Conservation (phyloP, 352 stramenopile genomes). For the Phytophthora nicotianae region DNA sequence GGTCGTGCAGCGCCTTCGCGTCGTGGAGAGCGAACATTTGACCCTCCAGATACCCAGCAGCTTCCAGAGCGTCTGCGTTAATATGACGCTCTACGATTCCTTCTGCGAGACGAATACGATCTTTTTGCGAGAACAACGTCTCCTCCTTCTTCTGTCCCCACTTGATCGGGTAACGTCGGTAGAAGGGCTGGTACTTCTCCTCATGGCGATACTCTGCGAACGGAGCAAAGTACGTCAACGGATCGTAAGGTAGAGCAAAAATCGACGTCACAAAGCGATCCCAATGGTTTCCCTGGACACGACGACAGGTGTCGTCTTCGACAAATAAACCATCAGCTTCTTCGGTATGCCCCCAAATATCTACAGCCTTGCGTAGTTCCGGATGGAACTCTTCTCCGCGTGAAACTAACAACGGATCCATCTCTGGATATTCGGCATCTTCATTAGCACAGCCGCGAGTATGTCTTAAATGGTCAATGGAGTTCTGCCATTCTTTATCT, state of each 20-base stretch:
- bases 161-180: slow-evolving; percentile 77
- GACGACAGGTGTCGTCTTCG: slow-evolving; percentile 49
- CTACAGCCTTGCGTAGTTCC: slow-evolving; percentile 52
- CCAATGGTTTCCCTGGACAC: slow-evolving; percentile 24
- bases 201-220: slow-evolving; percentile 83
- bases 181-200: slow-evolving; percentile 77
- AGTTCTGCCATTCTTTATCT: slow-evolving; percentile 49
- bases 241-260: slow-evolving; percentile 71
- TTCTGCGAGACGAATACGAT: slow-evolving; percentile 74
- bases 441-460: slow-evolving; percentile 47
- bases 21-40: slow-evolving; percentile 92
- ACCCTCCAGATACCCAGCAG: slow-evolving; percentile 53
- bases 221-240: slow-evolving; percentile 80
- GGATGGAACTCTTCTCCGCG: slow-evolving; percentile 70
- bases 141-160: slow-evolving; percentile 74
- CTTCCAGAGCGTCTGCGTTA: slow-evolving; percentile 71
- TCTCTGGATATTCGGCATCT: slow-evolving; percentile 56
- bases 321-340: slow-evolving; percentile 69
- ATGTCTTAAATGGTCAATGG: slow-evolving; percentile 62
- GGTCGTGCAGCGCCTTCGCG: slow-evolving; percentile 59
- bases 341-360: slow-evolving; percentile 79
- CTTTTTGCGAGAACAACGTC: slow-evolving; percentile 82
- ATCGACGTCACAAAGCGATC: slow-evolving; percentile 59
- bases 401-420: slow-evolving; percentile 74
- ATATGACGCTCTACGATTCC: slow-evolving; percentile 82